These are phyloP conservation scores for Trichoderma sp. DNA, from an alignment of 2,329 filamentous ascomycete genomes.

Conservation along the genomic window DNA sequence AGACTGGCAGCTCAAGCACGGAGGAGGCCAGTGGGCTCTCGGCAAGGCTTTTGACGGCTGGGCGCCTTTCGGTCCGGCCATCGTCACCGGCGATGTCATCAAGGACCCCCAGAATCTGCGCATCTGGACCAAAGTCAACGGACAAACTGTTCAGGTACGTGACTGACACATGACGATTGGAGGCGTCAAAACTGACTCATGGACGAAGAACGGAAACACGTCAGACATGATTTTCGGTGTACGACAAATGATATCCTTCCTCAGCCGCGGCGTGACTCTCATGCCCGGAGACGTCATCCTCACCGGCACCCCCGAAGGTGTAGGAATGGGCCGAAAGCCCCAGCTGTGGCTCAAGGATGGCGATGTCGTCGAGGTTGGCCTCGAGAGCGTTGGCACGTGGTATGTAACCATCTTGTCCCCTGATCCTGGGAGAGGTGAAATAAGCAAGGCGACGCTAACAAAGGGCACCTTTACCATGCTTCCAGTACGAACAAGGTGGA, in stretches of 20 bases:
- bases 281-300: slow-evolving; percentile 64
- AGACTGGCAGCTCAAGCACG: slow-evolving; percentile 68
- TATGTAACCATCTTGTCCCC: slow-evolving; percentile 20
- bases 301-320: slow-evolving; percentile 66
- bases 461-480: neutral
- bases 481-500: slow-evolving; percentile 33
- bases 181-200: neutral
- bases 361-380: slow-evolving; percentile 64
- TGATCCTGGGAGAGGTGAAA: neutral
- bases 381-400: slow-evolving; percentile 63
- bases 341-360: slow-evolving; percentile 67
- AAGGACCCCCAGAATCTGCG: slow-evolving; percentile 54
- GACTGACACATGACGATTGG: neutral
- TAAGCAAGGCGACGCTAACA: neutral
- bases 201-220: slow-evolving; percentile 48
- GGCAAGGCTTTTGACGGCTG: slow-evolving; percentile 75
- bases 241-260: slow-evolving; percentile 55
- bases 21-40: slow-evolving; percentile 66
- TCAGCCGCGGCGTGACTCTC: slow-evolving; percentile 60
- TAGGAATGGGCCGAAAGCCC: slow-evolving; percentile 66
- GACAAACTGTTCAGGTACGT: slow-evolving; percentile 50
- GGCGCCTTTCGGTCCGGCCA: slow-evolving; percentile 70
- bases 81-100: slow-evolving; percentile 57
- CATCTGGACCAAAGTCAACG: slow-evolving; percentile 60
- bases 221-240: slow-evolving; percentile 63